Base-by-base conservation (phyloP, 805 yeast genomes). In the Maudiozyma serrabonitensis region DNA sequence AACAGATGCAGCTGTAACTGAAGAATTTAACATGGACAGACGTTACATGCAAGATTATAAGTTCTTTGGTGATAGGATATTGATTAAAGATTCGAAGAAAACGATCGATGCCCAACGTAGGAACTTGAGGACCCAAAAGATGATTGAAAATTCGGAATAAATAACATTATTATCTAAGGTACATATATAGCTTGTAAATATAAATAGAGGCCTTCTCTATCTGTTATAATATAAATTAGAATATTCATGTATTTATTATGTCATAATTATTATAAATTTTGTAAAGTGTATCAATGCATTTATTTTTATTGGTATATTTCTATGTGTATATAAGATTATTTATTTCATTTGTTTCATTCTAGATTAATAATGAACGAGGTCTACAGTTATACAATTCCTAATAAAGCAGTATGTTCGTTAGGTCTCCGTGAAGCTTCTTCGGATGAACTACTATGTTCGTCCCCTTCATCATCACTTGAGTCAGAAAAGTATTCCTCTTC, bases 1-100 rank as follows among this genome's bases (percentile, higher is more conserved):
- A 54, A 80, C 85, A 40, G 98, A 91, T 68, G 82, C 76, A 50
- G 82, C 82, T 31, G 81, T 89, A 23, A 78, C 78, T 48, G 73
- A 77, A 61, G 97, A 90, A 72, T 91, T 91, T 72, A 80, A 79
- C 66, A 76, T 87, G 81, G 86, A 81, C 58, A 81, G 75, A 66
- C 79, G 78, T 60, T 86, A 86, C 70, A 78, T 84, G 79, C 86
- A 86, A 67, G 85, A 83, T 60, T 85, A 76, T 69, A 72, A 81
- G 63, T 79, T 85, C 57, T 84, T 84, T 79, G 91, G 90, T 47
- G 90, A 85, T 61, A 60, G 58, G 67, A 69, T 74, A 46, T 68
- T 84, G 67, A 78, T 84, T 44, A 82, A 76, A 63, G 73, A 74
- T 42, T 75, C 79, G 31, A 75, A 78, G 64, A 71, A 67, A 54